A percentile compares a stretch with the other conserved stretches of the same genome.
Evolutionary conservation across 176 grass and related monocot genomes (phyloP).

Genomic region (Themeda triandra): DNA sequence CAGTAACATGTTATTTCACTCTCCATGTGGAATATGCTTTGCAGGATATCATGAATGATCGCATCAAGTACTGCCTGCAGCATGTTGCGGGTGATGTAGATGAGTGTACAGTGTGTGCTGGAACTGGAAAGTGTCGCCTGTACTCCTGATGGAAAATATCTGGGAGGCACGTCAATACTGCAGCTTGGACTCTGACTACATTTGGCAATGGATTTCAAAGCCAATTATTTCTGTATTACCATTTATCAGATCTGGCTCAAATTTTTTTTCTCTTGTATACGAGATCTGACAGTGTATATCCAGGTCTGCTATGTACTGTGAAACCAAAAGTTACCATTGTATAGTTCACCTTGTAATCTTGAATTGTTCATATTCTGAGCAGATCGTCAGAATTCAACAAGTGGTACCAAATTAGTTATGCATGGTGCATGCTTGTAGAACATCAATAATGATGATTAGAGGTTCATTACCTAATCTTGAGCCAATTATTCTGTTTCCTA

Average conservation of each 20-base stretch:
- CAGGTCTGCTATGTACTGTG: not conserved
- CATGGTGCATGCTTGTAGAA: not conserved
- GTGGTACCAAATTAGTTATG: not conserved
- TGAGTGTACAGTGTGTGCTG: slow-evolving; percentile 72
- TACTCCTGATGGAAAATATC: slow-evolving; percentile 28
- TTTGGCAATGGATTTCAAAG: not conserved
- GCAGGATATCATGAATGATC: slow-evolving; percentile 88
- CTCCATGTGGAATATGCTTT: not conserved
- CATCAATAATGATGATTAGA: not conserved
- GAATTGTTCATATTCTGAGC: not conserved
- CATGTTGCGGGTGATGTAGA: slow-evolving; percentile 60
- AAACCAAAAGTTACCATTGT: not conserved
- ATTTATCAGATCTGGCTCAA: not conserved
- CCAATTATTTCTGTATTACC: not conserved
- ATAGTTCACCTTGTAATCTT: slow-evolving; percentile 4
- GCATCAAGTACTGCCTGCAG: slow-evolving; percentile 79
- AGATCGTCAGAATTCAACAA: not conserved
- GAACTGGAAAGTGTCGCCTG: slow-evolving; percentile 72
- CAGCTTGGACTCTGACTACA: not conserved
- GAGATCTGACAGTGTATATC: not conserved
- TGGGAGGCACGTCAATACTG: not conserved
- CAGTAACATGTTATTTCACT: not conserved
- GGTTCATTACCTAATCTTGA: not conserved
- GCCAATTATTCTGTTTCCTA: not conserved
- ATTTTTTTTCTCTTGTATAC: not conserved